Base-by-base conservation (phyloP, 176 grass and related monocot species). In the Metroxylon sagu region DNA sequence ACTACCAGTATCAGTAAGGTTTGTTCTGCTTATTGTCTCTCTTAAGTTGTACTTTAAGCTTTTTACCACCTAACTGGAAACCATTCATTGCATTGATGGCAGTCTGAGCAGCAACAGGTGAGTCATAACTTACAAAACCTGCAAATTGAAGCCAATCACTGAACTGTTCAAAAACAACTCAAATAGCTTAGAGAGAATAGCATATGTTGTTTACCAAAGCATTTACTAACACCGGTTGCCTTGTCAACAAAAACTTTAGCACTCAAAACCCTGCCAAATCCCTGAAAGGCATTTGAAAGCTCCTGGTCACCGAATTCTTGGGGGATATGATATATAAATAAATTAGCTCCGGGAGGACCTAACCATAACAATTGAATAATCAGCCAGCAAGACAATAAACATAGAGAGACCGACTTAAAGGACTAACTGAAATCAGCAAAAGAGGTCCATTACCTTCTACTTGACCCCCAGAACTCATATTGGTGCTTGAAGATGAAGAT, bases 171-270 rank as follows among this genome's bases (percentile, higher is more conserved):
- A 43, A 39, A 43, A 43, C 35, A 43, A 43, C 31, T 14, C 35
- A 43, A 12, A 43, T 14, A 43, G 8, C 35, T 12, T 14, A 27
- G 6, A 53, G 0, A 60, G 23, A 73, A 50, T 52, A 31, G 28
- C 21, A 76, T 51, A 58, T 0, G 18, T 43, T 43, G 31, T 57
- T 69, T 93, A 98, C 94, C 94, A 4, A 98, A 98, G 49, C 94
- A 98, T 93, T 98, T 98, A 65, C 94, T 98, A 65, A 76, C 74
- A 51, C 88, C 88, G 7, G 88, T 98, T 35, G 88, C 79, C 69
- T 98, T 98, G 81, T 98, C 94, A 61, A 98, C 85, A 76, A 83
- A 98, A 56, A 98, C 94, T 78, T 98, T 98, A 58, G 88, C 94
- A 56, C 94, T 98, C 57, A 98, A 39, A 71, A 98, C 88, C 70